Conservation (phyloP, 768 basidiomycete species). For the Tephrocybe sp. region DNA sequence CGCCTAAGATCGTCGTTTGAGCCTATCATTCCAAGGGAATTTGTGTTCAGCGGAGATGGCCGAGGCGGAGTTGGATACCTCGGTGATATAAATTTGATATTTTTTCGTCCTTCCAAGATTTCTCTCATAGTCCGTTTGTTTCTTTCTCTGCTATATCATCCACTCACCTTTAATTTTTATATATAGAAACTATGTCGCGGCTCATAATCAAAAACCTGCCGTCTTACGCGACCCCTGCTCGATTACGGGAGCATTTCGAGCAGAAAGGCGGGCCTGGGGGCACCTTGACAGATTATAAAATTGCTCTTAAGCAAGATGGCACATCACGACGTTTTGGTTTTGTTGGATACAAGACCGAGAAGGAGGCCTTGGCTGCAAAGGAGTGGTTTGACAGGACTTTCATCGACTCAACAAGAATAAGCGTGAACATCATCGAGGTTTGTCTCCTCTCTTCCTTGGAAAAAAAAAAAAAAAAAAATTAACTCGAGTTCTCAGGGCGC, state of each 20-base stretch:
- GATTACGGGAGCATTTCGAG: constrained; percentile 69
- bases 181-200: constrained; percentile 62
- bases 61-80: constrained; percentile 22
- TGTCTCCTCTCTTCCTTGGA: constrained; percentile 24
- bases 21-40: not conserved
- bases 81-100: constrained; percentile 13
- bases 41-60: constrained; percentile 20
- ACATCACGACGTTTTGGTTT: constrained; percentile 89
- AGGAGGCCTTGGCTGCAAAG: constrained; percentile 72
- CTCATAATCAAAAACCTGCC: constrained; percentile 85
- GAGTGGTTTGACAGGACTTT: constrained; percentile 87
- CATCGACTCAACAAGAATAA: constrained; percentile 76
- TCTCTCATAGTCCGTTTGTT: constrained; percentile 21
- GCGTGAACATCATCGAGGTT: constrained; percentile 78
- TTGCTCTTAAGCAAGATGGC: constrained; percentile 76
- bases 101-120: constrained; percentile 21
- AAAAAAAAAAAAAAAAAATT: not conserved
- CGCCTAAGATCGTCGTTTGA: not conserved
- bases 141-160: not conserved
- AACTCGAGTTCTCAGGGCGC: constrained; percentile 46
- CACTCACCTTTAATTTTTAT: not conserved
- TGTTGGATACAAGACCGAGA: constrained; percentile 81
- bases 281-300: constrained; percentile 83
- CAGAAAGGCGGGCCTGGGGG: constrained; percentile 60
- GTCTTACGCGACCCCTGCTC: constrained; percentile 59